Evolutionary conservation across 2,329 filamentous ascomycete genomes (phyloP).

Genomic region (Curvularia eragrostidis): DNA sequence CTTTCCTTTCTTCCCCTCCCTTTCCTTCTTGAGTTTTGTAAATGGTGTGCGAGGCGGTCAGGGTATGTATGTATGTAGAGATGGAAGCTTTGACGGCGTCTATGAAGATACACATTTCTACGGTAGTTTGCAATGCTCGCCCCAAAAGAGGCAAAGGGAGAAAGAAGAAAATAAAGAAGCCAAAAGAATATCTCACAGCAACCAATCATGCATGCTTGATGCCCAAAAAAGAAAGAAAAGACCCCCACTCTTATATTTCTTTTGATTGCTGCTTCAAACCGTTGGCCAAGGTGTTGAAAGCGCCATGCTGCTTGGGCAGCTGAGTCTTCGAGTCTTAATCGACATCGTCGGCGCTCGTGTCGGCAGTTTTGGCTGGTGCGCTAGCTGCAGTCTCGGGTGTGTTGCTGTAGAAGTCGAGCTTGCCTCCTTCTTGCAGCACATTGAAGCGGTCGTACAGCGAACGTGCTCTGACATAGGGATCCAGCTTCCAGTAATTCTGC

Average conservation of each 20-base stretch:
- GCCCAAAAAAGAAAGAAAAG: not conserved
- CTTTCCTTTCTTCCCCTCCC: not conserved
- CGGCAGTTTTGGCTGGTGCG: constrained; percentile 16
- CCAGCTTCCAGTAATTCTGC: constrained; percentile 85
- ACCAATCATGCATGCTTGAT: not conserved
- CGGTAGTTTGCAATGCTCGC: not conserved
- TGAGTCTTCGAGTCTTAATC: constrained; percentile 32
- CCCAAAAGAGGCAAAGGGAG: not conserved
- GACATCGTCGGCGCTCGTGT: constrained; percentile 45
- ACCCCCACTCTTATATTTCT: too few species aligned
- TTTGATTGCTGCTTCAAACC: constrained; percentile 4
- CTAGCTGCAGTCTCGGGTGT: constrained; percentile 19
- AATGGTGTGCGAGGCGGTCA: too few species aligned
- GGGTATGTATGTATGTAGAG: too few species aligned
- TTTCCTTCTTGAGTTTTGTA: too few species aligned
- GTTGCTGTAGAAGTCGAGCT: constrained; percentile 72
- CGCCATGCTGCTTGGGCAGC: not conserved
- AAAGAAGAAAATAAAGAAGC: not conserved
- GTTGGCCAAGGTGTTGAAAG: constrained; percentile 4
- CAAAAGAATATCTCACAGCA: not conserved
- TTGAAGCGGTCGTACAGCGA: constrained; percentile 85
- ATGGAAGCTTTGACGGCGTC: not conserved
- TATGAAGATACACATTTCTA: not conserved
- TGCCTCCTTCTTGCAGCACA: constrained; percentile 70
- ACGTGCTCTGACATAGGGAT: constrained; percentile 83